Base-by-base conservation (phyloP, 306 rosid genomes). In the Medicago ruthenica region DNA sequence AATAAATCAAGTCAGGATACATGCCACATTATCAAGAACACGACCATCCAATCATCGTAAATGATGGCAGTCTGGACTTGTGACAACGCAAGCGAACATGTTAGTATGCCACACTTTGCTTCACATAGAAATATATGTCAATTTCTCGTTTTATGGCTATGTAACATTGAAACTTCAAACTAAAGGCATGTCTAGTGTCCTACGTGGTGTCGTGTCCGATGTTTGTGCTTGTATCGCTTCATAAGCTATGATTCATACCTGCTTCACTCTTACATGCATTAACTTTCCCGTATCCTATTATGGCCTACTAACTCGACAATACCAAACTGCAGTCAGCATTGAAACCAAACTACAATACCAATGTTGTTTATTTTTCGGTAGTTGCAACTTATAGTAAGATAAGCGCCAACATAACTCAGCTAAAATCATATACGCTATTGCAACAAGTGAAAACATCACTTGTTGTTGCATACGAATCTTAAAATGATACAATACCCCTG, bases 81-180 rank as follows among this genome's bases (percentile, higher is more conserved):
- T 47, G 36, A 78, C 67, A 66, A 58, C 72, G 40, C 63, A 78
- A 82, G 27, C 2, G 27, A 71, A 50, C 71, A 72, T 50, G 80
- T 66, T 51, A 8, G 60, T 42, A 14, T 53, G 81, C 65, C 59
- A 15, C 75, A 47, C 65, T 50, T 71, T 71, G 17, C 75, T 71
- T 71, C 1, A 13, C 34, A n/a, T n/a, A n/a, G n/a, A n/a, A n/a
- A n/a, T n/a, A n/a, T n/a, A n/a, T n/a, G n/a, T n/a, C n/a, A n/a
- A n/a, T n/a, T n/a, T n/a, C n/a, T n/a, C n/a, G n/a, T n/a, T n/a
- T n/a, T n/a, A n/a, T n/a, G n/a, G n/a, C n/a, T 24, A 47, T 14
- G 53, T 5, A 47, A 5, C 7, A 44, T 4, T 12, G 15, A 12
- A 44, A 44, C 50, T n/a, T 44, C n/a, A 44, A 1, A 47, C 14